Evolutionary conservation across 1,139 yeast species (phyloP).

Genomic region (Yamadazyma diddensiae): DNA sequence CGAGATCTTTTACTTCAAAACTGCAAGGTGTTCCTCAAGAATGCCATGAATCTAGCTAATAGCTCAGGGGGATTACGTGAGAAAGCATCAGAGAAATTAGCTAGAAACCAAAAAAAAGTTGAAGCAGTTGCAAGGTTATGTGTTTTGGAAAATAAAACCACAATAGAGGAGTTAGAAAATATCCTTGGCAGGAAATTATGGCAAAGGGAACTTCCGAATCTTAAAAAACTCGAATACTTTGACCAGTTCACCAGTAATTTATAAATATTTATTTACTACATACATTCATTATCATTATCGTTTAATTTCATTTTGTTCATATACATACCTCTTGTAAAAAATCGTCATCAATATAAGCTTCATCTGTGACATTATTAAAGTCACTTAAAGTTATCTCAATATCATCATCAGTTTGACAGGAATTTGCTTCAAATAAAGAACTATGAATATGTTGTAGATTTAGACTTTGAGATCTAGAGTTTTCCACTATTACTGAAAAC

Average conservation of each 20-base stretch:
- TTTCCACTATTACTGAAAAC: conserved; percentile 34
- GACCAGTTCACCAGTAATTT: not conserved
- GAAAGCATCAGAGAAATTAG: conserved; percentile 38
- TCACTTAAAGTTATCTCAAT: conserved; percentile 3
- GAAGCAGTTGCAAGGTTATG: conserved; percentile 49
- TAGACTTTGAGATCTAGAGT: conserved; percentile 33
- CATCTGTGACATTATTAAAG: conserved; percentile 3
- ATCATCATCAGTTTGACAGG: conserved; percentile 17
- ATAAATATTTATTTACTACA: not conserved
- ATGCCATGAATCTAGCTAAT: conserved; percentile 46
- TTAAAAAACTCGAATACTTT: conserved; percentile 29
- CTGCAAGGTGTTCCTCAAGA: conserved; percentile 40
- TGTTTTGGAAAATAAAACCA: conserved; percentile 38
- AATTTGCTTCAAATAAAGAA: conserved; percentile 31
- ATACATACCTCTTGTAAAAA: no score
- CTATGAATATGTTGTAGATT: conserved; percentile 35
- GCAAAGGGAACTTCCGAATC: conserved; percentile 22
- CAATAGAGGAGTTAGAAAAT: conserved; percentile 32
- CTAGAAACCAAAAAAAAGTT: conserved; percentile 38
- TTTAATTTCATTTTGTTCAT: not conserved
- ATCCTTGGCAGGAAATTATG: conserved; percentile 35
- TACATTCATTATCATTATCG: not conserved
- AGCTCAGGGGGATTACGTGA: conserved; percentile 52
- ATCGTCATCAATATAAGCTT: not conserved
- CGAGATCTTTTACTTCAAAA: conserved; percentile 33